Base-by-base conservation (phyloP, 768 basidiomycete genomes). In the Boletus patriciae region DNA sequence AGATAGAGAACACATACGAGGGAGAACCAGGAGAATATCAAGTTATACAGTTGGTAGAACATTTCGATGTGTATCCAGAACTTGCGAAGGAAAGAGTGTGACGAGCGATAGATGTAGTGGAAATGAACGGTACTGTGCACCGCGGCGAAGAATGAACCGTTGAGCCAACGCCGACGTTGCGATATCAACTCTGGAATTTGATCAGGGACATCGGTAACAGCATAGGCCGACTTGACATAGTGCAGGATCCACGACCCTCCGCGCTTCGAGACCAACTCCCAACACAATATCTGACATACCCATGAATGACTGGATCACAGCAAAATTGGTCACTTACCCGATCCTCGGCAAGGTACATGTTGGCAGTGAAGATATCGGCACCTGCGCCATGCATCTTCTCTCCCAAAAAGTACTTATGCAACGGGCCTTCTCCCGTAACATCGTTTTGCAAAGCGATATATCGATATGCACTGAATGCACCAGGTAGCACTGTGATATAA, bases 141-240 rank as follows among this genome's bases (percentile, higher is more conserved):
- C 0, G 90, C 92, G 11, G 95, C 97, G 73, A 99, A 99, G 85
- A 99, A 98, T 4, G 93, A 95, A 15, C 96, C 94, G 71, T 98
- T 98, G 27, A 99, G 81, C 96, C 96, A 98, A 40, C 95, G 87
- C 37, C 96, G 83, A 49, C 96, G 88, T 69, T 98, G 96, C 0
- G 92, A 92, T 64, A 99, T 93, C 58, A 98, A 75, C 70, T 98
- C 96, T 0, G 96, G 92, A 18, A 96, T 86, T 83, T 92, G 87
- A 67, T 97, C 94, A 0, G 95, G 95, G 2, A 97, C 94, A 71
- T 98, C 94, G 2, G 93, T 95, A 21, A 92, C 82, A 3, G 88
- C 94, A 63, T 92, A 93, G 3, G 95, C 94, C 0, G 89, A 92
- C 67, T 97, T 95, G 74, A 97, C 95, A 66, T 95, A 99, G 76